A percentile compares a stretch with the other conserved stretches of the same genome.
These are phyloP conservation scores for Neurospora sp. DNA, from an alignment of 495 filamentous ascomycete species.

Conservation along the genomic window DNA sequence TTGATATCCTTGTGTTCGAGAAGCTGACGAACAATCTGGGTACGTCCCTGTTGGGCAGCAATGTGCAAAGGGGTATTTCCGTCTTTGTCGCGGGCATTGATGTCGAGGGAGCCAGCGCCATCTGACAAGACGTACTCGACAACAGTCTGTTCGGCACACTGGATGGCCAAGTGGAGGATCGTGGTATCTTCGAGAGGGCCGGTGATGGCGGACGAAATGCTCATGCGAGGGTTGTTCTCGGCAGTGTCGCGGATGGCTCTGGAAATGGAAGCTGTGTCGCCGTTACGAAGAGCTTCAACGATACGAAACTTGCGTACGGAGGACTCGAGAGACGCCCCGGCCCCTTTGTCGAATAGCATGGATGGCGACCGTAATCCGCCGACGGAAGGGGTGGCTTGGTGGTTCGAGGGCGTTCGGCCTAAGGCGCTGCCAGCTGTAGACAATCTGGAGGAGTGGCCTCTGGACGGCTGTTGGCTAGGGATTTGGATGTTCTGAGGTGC, in stretches of 20 bases:
- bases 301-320: conserved; percentile 89
- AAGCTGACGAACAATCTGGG: conserved; percentile 66
- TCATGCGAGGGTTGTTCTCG: conserved; percentile 37
- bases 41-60: conserved; percentile 71
- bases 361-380: conserved; percentile 17
- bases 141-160: conserved; percentile 89
- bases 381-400: conserved; percentile 13
- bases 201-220: conserved; percentile 42
- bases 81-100: conserved; percentile 84
- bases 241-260: conserved; percentile 69
- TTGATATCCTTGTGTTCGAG: conserved; percentile 74
- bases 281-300: conserved; percentile 82
- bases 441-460: conserved; percentile 31
- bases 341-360: conserved; percentile 27
- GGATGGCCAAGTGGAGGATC: conserved; percentile 87
- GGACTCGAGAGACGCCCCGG: conserved; percentile 67
- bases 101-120: conserved; percentile 54
- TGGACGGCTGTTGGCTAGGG: conserved; percentile 20
- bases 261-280: conserved; percentile 82
- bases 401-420: conserved; percentile 26
- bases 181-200: conserved; percentile 65
- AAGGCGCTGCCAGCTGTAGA: conserved; percentile 27
- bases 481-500: conserved; percentile 24
- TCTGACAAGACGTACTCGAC: conserved; percentile 88
- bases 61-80: conserved; percentile 91